Evolutionary conservation across 2,329 filamentous ascomycete genomes (phyloP).

Genomic region (Fusarium incarnatum): DNA sequence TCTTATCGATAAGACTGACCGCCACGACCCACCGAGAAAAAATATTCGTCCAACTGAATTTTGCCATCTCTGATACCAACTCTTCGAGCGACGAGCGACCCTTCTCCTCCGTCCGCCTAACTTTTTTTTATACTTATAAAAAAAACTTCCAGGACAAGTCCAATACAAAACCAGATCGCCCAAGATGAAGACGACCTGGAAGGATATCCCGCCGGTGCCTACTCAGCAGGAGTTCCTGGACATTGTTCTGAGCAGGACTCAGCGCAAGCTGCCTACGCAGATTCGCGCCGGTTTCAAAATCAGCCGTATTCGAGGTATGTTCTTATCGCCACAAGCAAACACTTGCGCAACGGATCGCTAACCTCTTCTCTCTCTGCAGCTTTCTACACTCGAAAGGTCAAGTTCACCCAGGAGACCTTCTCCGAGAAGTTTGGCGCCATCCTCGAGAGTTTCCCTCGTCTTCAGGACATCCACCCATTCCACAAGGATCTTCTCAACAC

Average conservation of each 20-base stretch:
- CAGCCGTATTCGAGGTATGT: conserved; percentile 79
- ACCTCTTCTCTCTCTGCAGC: conserved; percentile 57
- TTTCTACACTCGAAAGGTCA: conserved; percentile 98
- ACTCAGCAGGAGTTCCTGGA: conserved; percentile 96
- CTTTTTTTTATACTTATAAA: not conserved
- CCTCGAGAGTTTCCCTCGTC: conserved; percentile 90
- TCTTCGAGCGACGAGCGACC: conserved; percentile 32
- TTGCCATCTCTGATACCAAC: conserved; percentile 38
- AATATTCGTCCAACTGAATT: conserved; percentile 49
- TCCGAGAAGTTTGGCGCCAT: conserved; percentile 92
- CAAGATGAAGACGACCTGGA: conserved; percentile 73
- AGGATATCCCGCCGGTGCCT: conserved; percentile 87
- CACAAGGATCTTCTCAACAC: conserved; percentile 89
- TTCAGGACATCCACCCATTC: conserved; percentile 96
- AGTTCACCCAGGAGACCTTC: conserved; percentile 97
- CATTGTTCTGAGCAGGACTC: conserved; percentile 93
- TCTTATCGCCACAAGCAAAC: not conserved
- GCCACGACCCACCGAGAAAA: conserved; percentile 49
- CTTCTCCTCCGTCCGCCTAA: conserved; percentile 31
- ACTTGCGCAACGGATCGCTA: conserved; percentile 13
- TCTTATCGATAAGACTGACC: conserved; percentile 34
- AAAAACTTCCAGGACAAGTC: conserved; percentile 17
- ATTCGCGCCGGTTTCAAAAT: conserved; percentile 96
- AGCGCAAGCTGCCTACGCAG: conserved; percentile 92
- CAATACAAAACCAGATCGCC: conserved; percentile 47